Evolutionary conservation across 768 basidiomycete species (phyloP).

Genomic region (Kwoniella sp.): DNA sequence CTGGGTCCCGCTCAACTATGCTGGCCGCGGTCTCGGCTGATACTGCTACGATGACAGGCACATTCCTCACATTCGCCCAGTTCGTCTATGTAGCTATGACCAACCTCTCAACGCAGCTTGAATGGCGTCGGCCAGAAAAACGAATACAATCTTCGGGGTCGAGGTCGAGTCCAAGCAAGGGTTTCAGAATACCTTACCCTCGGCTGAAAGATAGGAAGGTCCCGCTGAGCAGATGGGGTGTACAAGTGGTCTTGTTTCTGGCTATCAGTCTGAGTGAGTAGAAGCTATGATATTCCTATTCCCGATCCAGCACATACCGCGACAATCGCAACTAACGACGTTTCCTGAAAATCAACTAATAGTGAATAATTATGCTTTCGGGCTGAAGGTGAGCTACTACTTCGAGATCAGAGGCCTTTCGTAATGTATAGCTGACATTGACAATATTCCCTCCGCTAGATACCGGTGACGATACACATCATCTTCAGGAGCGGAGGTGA

Average conservation of each 20-base stretch:
- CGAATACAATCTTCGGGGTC: neutral
- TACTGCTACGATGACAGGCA: conserved; percentile 60
- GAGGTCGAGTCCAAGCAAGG: neutral
- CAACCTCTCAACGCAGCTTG: conserved; percentile 67
- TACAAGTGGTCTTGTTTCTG: conserved; percentile 71
- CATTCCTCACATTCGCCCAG: conserved; percentile 81
- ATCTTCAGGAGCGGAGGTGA: conserved; percentile 81
- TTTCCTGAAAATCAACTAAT: too few species aligned
- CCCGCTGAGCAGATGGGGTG: conserved; percentile 68
- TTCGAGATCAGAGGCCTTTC: neutral
- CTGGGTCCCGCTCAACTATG: too few species aligned
- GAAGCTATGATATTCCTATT: too few species aligned
- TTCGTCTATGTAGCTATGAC: conserved; percentile 75
- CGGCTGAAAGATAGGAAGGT: conserved; percentile 65
- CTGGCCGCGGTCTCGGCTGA: too few species aligned
- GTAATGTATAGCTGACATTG: neutral
- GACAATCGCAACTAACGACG: too few species aligned
- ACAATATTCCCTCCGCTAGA: conserved; percentile 54
- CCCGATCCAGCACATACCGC: neutral
- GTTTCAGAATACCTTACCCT: neutral
- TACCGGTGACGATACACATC: conserved; percentile 77
- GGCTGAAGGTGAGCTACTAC: conserved; percentile 43
- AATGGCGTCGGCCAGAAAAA: conserved; percentile 48
- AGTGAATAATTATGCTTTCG: conserved; percentile 80
- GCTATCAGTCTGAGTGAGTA: conserved; percentile 64